Evolutionary conservation across 2,329 filamentous ascomycete species (phyloP).

Genomic region (Trichoderma aggressivum): DNA sequence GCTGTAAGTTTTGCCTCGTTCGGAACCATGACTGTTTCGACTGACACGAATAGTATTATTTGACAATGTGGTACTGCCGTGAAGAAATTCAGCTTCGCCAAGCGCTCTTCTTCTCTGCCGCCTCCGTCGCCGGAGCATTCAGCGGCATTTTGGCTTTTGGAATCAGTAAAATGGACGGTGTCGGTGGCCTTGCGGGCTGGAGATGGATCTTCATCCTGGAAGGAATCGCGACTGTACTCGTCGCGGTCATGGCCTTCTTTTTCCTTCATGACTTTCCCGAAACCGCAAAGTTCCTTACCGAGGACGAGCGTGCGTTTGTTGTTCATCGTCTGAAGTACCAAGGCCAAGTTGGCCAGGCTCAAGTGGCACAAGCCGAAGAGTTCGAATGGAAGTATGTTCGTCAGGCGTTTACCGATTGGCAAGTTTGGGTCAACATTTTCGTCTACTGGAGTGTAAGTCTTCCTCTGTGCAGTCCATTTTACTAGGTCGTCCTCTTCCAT

Average conservation of each 20-base stretch:
- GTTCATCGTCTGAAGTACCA: conserved; percentile 68
- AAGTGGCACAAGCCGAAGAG: conserved; percentile 64
- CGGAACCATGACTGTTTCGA: neutral
- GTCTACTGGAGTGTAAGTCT: conserved; percentile 61
- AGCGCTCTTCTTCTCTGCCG: conserved; percentile 79
- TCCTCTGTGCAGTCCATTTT: neutral
- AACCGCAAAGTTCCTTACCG: conserved; percentile 68
- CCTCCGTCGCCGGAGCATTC: conserved; percentile 75
- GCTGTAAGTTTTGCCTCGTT: conserved; percentile 31
- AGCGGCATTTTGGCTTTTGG: conserved; percentile 68
- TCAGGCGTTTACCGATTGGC: conserved; percentile 74
- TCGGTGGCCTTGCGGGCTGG: conserved; percentile 58
- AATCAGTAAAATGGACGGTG: conserved; percentile 66
- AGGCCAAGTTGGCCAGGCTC: conserved; percentile 33
- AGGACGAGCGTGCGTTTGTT: conserved; percentile 68
- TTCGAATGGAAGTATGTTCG: conserved; percentile 74
- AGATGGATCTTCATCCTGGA: conserved; percentile 68
- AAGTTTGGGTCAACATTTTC: conserved; percentile 62
- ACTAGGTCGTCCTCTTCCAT: neutral
- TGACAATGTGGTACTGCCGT: conserved; percentile 59
- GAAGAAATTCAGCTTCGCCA: conserved; percentile 53
- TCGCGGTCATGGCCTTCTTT: conserved; percentile 66
- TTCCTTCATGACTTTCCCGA: conserved; percentile 79
- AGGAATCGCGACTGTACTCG: conserved; percentile 65
- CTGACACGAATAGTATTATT: conserved; percentile 40